Base-by-base conservation (phyloP, 2,329 filamentous ascomycete genomes). In the Xylariaceae sp. region DNA sequence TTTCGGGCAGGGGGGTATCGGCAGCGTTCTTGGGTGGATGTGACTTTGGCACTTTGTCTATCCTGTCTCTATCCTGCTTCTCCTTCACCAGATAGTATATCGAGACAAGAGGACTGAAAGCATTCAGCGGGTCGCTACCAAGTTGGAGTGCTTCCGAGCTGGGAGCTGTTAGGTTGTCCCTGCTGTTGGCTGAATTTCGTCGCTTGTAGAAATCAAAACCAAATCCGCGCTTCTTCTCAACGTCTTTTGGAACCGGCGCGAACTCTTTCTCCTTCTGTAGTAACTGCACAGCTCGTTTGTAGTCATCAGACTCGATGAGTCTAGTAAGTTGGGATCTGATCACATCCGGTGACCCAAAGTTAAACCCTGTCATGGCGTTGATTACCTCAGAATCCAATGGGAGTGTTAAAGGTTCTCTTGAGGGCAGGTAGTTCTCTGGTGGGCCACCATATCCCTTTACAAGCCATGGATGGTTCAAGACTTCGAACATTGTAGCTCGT, bases 81-180 rank as follows among this genome's bases (percentile, higher is more conserved):
- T 99, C 94, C 62, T 85, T 87, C n/a, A 96, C 94, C 3, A 99
- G 82, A 66, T 96, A 96, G 72, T 99, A 99, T 11, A 99, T 87
- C 1, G 94, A 97, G 6, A 97, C 80, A 11, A 97, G 78, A 6
- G 94, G 94, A 64, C 89, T 93, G 70, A 90, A 99, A 3, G 94
- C 94, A 70, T 97, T 97, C 53, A 96, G 76, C 1, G 94, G 92
- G 67, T 99, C 94, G 51, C 83, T 84, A 9, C 92, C 92, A 27
- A 93, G 76, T 60, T 91, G 86, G 15, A 97, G 79, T 3, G 88
- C 89, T 70, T 99, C 94, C 1, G 86, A 84, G 45, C 93, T 97
- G n/a, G 90, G 87, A 1, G 86, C 87, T 4, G 81, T 84, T 59
- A 99, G 77, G 3, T 92, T 96, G 68, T 97, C 94, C 61, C 90